These are phyloP conservation scores for Pleurotus tuoliensis DNA, from an alignment of 768 basidiomycete genomes.

Conservation along the genomic window DNA sequence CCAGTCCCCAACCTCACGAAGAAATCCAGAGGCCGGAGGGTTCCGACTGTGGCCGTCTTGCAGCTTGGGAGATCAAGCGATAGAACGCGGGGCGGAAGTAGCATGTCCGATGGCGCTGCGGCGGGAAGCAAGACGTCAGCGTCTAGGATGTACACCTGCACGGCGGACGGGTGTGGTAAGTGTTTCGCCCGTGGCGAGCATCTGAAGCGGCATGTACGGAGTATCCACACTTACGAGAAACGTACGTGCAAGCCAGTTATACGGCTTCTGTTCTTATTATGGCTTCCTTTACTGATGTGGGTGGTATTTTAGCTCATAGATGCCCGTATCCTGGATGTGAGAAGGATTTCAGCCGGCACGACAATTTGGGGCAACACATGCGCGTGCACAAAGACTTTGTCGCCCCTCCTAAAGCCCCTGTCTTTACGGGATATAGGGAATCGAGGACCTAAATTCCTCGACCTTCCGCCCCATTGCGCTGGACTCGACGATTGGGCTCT, in stretches of 20 bases:
- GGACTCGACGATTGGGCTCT: no score
- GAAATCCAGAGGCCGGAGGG: constrained; percentile 64
- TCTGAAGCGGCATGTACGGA: constrained; percentile 82
- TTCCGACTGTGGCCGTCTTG: constrained; percentile 46
- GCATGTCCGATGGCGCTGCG: constrained; percentile 6
- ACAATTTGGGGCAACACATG: constrained; percentile 88
- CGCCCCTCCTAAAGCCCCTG: constrained; percentile 14
- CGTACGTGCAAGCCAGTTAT: constrained; percentile 47
- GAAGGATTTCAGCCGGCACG: constrained; percentile 83
- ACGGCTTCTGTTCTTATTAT: constrained; percentile 1
- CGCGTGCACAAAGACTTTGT: constrained; percentile 65
- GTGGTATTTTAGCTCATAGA: constrained; percentile 56
- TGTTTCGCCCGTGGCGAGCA: constrained; percentile 88
- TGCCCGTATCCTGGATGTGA: constrained; percentile 79
- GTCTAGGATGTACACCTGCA: constrained; percentile 65
- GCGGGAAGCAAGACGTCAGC: constrained; percentile 29
- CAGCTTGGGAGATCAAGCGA: constrained; percentile 21
- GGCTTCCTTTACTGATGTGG: neutral
- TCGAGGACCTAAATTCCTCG: neutral
- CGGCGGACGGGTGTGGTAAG: constrained; percentile 81
- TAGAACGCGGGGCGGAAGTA: constrained; percentile 11
- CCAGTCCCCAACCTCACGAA: constrained; percentile 69
- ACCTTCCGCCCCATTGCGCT: no score
- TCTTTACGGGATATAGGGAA: constrained; percentile 1
- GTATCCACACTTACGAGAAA: constrained; percentile 90